Evolutionary conservation across 169 alveolate genomes (phyloP).

Genomic region (Plasmodium knowlesi): DNA sequence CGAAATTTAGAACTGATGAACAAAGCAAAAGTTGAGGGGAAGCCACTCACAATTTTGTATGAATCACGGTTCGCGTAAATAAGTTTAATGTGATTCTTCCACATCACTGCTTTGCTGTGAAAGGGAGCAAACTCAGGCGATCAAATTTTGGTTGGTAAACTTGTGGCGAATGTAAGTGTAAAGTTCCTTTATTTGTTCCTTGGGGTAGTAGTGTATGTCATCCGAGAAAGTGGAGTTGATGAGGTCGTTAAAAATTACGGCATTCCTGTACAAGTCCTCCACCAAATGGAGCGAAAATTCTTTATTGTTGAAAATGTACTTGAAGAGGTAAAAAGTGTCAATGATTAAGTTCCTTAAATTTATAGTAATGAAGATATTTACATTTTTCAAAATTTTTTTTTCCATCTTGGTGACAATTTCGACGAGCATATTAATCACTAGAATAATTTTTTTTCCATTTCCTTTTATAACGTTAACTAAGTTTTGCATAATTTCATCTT

Average conservation of each 20-base stretch:
- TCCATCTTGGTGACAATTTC: constrained; percentile 50
- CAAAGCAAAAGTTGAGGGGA: neutral
- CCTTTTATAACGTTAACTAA: constrained; percentile 39
- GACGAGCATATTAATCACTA: constrained; percentile 54
- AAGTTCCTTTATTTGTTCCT: constrained; percentile 58
- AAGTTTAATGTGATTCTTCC: neutral
- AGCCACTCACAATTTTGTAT: neutral
- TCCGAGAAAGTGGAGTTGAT: constrained; percentile 46
- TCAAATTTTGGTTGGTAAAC: constrained; percentile 33
- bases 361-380: constrained; percentile 27
- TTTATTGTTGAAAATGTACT: constrained; percentile 47
- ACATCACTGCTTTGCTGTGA: neutral
- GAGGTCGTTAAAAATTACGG: constrained; percentile 7
- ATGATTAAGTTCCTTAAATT: constrained; percentile 60
- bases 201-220: constrained; percentile 48
- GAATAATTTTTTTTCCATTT: constrained; percentile 37
- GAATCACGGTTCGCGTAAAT: neutral
- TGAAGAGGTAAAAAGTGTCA: constrained; percentile 51
- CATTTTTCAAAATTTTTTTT: constrained; percentile 37
- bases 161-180: constrained; percentile 44
- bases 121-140: constrained; percentile 11
- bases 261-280: constrained; percentile 44
- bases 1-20: neutral
- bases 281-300: constrained; percentile 41
- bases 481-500: constrained; percentile 67